A percentile compares a stretch with the other conserved stretches of the same genome.
phyloP scores from a whole-genome alignment of 2,329 filamentous ascomycete genomes.

The Aspergillus pseudonomiae region DNA sequence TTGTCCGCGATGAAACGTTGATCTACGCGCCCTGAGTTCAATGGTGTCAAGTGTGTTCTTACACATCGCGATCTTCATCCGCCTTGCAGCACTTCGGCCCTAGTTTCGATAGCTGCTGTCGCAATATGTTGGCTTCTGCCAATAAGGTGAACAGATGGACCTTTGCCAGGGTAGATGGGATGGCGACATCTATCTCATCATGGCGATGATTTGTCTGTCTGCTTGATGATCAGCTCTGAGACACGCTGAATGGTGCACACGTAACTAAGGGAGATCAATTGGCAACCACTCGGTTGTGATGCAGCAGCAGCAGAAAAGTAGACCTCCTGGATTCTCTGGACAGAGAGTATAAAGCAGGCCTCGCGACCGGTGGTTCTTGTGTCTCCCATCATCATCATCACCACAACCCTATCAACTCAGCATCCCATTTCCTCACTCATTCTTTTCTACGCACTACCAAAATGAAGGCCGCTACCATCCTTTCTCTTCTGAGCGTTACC shows the following conservation, averaged over 20 bases:
- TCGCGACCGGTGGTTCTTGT: background rate
- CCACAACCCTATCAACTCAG: background rate
- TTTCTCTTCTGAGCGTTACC: slow-evolving; percentile 9
- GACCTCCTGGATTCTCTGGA: background rate
- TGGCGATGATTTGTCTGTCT: background rate
- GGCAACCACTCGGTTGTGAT: background rate
- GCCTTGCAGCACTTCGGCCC: background rate
- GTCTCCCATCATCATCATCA: background rate
- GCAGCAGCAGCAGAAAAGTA: background rate
- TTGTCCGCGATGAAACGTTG: background rate
- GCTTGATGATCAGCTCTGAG: background rate
- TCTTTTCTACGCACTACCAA: background rate
- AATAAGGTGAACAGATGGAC: background rate
- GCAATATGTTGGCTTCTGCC: background rate
- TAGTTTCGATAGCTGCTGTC: background rate
- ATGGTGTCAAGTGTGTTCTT: background rate
- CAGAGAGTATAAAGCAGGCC: background rate
- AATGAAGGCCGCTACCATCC: slow-evolving; percentile 10
- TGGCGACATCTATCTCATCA: background rate
- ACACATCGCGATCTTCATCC: background rate
- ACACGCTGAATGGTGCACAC: background rate
- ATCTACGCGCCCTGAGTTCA: background rate
- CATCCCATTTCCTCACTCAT: background rate
- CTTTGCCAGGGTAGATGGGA: background rate
- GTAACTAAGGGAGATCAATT: background rate